phyloP scores from a whole-genome alignment of 345 rosid genomes.

The Reutealis trisperma region DNA sequence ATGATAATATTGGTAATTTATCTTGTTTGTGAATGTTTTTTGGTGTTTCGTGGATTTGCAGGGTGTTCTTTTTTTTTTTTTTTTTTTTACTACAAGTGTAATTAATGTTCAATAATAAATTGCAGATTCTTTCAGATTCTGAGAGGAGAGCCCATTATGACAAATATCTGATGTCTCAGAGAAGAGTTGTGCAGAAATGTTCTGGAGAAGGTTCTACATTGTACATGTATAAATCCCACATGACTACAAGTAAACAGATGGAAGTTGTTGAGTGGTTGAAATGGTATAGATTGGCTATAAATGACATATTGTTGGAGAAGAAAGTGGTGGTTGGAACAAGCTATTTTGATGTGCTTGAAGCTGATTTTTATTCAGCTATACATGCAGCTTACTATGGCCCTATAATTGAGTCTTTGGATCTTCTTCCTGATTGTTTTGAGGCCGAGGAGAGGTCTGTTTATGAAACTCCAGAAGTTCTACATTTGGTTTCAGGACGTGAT shows the following conservation, averaged over 20 bases:
- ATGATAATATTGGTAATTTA: not conserved
- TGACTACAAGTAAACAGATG: constrained; percentile 50
- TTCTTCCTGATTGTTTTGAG: constrained; percentile 90
- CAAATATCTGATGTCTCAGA: constrained; percentile 55
- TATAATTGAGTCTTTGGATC: constrained; percentile 67
- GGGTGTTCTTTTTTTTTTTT: not conserved
- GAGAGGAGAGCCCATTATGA: constrained; percentile 72
- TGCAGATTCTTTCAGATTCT: constrained; percentile 91
- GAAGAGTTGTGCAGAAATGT: constrained; percentile 48
- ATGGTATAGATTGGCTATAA: constrained; percentile 80
- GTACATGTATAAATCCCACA: constrained; percentile 40
- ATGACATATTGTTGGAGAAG: constrained; percentile 69
- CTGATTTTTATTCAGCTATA: constrained; percentile 82
- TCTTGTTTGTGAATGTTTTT: not conserved
- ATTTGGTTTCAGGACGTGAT: constrained; percentile 87
- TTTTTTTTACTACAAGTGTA: constrained; percentile 9
- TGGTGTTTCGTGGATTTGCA: not conserved
- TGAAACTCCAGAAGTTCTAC: constrained; percentile 76
- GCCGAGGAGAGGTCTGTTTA: constrained; percentile 92
- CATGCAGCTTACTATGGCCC: constrained; percentile 85
- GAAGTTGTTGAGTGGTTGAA: constrained; percentile 95
- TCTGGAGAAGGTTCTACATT: constrained; percentile 42
- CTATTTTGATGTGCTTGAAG: constrained; percentile 75
- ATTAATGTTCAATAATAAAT: constrained; percentile 10
- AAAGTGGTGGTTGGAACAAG: constrained; percentile 65